These are phyloP conservation scores for Cladosporium sp. DNA, from an alignment of 2,329 filamentous ascomycete genomes.

Conservation along the genomic window DNA sequence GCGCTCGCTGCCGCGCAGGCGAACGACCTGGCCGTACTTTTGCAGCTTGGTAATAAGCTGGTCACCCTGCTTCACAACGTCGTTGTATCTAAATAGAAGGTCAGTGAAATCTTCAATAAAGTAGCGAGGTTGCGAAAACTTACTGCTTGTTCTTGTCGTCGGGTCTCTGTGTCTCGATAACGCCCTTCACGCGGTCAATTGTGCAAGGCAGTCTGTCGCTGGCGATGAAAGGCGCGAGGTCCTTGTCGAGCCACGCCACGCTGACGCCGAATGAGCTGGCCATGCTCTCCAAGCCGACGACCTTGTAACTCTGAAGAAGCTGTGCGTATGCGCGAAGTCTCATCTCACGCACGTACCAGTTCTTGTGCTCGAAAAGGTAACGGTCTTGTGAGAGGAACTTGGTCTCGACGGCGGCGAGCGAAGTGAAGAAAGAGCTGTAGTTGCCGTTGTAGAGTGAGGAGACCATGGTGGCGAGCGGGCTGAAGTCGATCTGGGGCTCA, in stretches of 20 bases:
- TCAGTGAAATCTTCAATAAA: background rate
- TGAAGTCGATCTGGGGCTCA: slow-evolving; percentile 85
- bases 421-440: slow-evolving; percentile 91
- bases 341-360: slow-evolving; percentile 99
- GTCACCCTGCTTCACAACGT: slow-evolving; percentile 96
- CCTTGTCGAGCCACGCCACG: slow-evolving; percentile 92
- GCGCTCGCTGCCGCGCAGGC: slow-evolving; percentile 90
- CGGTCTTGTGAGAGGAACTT: slow-evolving; percentile 92
- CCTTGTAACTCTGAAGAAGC: slow-evolving; percentile 92
- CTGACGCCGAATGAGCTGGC: slow-evolving; percentile 95
- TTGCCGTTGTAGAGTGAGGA: slow-evolving; percentile 90
- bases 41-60: slow-evolving; percentile 98
- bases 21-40: slow-evolving; percentile 97
- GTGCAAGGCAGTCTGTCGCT: slow-evolving; percentile 93
- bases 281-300: slow-evolving; percentile 97
- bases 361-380: slow-evolving; percentile 92
- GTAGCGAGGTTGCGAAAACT: slow-evolving; percentile 24
- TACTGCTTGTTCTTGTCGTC: slow-evolving; percentile 98
- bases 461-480: slow-evolving; percentile 81
- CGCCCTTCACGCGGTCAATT: slow-evolving; percentile 93
- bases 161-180: slow-evolving; percentile 96
- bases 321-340: slow-evolving; percentile 94
- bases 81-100: slow-evolving; percentile 65
- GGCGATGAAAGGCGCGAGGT: slow-evolving; percentile 95
- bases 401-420: slow-evolving; percentile 86